Conservation (phyloP, 2,329 filamentous ascomycete genomes). For the Nigrospora oryzae region DNA sequence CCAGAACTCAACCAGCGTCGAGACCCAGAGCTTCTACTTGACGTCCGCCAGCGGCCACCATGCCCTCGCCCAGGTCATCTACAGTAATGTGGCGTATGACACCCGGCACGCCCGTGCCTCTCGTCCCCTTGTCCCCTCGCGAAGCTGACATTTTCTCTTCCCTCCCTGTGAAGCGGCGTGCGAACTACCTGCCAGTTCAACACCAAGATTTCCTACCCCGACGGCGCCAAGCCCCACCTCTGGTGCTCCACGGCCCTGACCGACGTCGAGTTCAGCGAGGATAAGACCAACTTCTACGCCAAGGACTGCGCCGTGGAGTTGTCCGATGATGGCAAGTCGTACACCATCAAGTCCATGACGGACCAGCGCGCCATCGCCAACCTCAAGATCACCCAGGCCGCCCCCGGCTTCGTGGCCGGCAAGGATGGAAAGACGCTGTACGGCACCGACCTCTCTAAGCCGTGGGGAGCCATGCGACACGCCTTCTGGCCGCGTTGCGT, state of each 20-base stretch:
- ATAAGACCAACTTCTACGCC: conserved; percentile 76
- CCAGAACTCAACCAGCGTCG: conserved; percentile 79
- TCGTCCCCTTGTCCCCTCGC: not conserved
- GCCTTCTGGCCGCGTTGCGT: conserved; percentile 87
- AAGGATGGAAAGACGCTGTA: conserved; percentile 77
- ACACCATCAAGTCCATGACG: conserved; percentile 83
- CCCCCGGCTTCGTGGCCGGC: conserved; percentile 79
- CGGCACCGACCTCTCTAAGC: conserved; percentile 75
- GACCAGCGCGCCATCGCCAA: conserved; percentile 79
- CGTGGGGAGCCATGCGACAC: conserved; percentile 90
- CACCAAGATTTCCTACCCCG: conserved; percentile 79
- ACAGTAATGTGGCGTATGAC: conserved; percentile 89
- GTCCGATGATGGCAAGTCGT: conserved; percentile 72
- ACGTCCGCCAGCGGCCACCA: conserved; percentile 69
- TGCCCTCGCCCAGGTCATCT: conserved; percentile 83
- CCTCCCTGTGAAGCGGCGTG: conserved; percentile 56
- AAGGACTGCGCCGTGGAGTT: conserved; percentile 79
- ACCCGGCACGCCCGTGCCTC: not conserved
- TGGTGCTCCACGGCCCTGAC: conserved; percentile 77
- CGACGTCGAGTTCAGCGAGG: conserved; percentile 77
- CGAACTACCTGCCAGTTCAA: conserved; percentile 91
- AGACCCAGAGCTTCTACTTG: conserved; percentile 93
- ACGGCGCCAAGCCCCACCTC: conserved; percentile 62
- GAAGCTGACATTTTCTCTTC: conserved; percentile 7
- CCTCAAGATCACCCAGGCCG: conserved; percentile 64